Evolutionary conservation across 768 basidiomycete genomes (phyloP).

Genomic region (Termitomyces titanicus): DNA sequence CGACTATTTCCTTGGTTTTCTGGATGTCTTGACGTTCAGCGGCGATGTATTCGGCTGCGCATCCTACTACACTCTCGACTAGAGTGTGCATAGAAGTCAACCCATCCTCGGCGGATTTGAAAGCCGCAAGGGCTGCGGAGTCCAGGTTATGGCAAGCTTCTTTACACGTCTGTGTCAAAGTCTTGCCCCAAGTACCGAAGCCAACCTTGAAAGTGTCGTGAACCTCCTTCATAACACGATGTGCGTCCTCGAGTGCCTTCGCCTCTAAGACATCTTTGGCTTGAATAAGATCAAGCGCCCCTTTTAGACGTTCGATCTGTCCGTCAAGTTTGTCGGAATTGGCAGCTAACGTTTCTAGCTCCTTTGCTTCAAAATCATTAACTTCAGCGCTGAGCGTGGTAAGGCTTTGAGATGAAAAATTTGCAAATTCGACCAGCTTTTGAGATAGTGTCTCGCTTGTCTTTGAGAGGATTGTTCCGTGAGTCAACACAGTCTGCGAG

Average conservation of each 20-base stretch:
- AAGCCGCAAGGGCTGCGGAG: constrained; percentile 38
- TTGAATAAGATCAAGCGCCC: constrained; percentile 50
- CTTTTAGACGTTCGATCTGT: constrained; percentile 52
- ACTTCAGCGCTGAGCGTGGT: constrained; percentile 52
- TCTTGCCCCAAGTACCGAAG: constrained; percentile 53
- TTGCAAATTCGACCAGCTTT: constrained; percentile 60
- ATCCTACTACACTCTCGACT: constrained; percentile 56
- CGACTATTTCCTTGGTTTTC: constrained; percentile 46
- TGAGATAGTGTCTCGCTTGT: constrained; percentile 51
- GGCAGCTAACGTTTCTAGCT: constrained; percentile 48
- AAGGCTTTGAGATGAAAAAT: constrained; percentile 50
- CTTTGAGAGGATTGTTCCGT: constrained; percentile 55
- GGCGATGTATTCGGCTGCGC: constrained; percentile 54
- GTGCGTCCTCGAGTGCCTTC: constrained; percentile 47
- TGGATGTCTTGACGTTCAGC: constrained; percentile 48
- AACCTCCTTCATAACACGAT: constrained; percentile 46
- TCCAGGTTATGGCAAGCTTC: constrained; percentile 45
- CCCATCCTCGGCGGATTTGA: constrained; percentile 52
- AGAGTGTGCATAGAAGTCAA: constrained; percentile 56
- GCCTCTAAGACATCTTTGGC: constrained; percentile 52
- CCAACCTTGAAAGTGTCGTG: constrained; percentile 49
- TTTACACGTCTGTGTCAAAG: constrained; percentile 46
- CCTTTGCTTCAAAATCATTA: constrained; percentile 50
- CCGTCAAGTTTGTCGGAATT: constrained; percentile 54
- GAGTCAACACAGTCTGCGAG: constrained; percentile 55